Base-by-base conservation (phyloP, 257 asterid species). In the Rauvolfia tetraphylla region DNA sequence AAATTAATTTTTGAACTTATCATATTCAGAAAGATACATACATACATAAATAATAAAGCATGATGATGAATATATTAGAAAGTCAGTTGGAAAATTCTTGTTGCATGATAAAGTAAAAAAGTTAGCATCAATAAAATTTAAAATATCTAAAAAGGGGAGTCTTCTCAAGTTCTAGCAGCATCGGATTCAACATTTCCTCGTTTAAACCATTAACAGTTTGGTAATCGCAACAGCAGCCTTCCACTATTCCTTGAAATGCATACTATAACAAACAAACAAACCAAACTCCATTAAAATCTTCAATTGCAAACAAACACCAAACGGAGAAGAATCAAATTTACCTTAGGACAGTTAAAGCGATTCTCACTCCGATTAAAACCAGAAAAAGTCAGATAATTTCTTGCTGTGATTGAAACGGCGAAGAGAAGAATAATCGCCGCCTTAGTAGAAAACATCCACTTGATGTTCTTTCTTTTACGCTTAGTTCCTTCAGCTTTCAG, bases 101-200 rank as follows among this genome's bases (percentile, higher is more conserved):
- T 1, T 56, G 9, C 3, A 57, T 9, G 6, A 57, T 0, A 57
- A 7, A 23, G 0, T 4, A 57, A 57, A 7, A 0, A 57, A 10
- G 34, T 8, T 11, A 59, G 1, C 18, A 59, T n/a, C 0, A 23
- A 31, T 2, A 59, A 23, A 63, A 81, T 89, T 87, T 90, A 75
- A 90, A 90, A 76, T 90, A 87, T 81, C 93, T 86, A 79, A 89
- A 90, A 78, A 90, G 89, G 1, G 93, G 90, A 62, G 81, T 81
- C 73, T 82, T 79, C 54, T 87, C 92, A 57, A 89, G 68, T 75
- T 87, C 82, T 79, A 87, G 88, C 44, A 90, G 88, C 82, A 85
- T 73, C 0, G 92, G 90, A 80, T 85, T 73, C 85, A 90, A 76
- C 75, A 78, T 86, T 68, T 41, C 89, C 54, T 33, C 79, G 78